phyloP scores from a whole-genome alignment of 495 filamentous ascomycete species.

The Pyrenula aspistea region DNA sequence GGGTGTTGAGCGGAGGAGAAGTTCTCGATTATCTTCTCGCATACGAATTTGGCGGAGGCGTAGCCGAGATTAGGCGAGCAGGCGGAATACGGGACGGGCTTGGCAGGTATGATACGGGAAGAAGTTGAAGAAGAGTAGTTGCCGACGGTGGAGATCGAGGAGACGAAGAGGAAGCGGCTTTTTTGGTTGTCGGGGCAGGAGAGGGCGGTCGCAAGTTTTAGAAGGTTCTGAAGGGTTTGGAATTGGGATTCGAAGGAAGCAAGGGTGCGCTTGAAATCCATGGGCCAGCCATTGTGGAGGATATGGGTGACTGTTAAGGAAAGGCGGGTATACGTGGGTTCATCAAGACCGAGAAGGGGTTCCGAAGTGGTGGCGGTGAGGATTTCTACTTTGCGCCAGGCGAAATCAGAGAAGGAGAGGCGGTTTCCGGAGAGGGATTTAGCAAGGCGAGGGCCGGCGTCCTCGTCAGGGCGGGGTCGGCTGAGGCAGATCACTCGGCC shows the following conservation, averaged over 20 bases:
- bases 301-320: conserved; percentile 19
- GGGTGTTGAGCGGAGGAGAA: background rate
- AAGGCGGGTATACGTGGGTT: conserved; percentile 2
- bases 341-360: conserved; percentile 3
- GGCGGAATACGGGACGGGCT: background rate
- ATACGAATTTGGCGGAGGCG: conserved; percentile 22
- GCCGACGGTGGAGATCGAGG: conserved; percentile 12
- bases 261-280: conserved; percentile 20
- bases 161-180: conserved; percentile 11
- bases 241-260: conserved; percentile 20
- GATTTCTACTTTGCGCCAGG: conserved; percentile 10
- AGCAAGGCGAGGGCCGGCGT: background rate
- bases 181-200: background rate
- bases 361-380: background rate
- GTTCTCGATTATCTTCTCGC: conserved; percentile 19
- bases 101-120: conserved; percentile 4
- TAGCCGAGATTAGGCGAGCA: conserved; percentile 13
- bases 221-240: conserved; percentile 15
- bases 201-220: conserved; percentile 9
- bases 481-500: conserved; percentile 4
- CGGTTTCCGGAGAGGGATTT: conserved; percentile 4
- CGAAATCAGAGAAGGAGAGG: conserved; percentile 2
- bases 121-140: conserved; percentile 1
- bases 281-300: conserved; percentile 28
- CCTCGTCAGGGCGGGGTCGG: background rate